phyloP scores from a whole-genome alignment of 2,329 filamentous ascomycete species.

The Colletotrichum sp. region DNA sequence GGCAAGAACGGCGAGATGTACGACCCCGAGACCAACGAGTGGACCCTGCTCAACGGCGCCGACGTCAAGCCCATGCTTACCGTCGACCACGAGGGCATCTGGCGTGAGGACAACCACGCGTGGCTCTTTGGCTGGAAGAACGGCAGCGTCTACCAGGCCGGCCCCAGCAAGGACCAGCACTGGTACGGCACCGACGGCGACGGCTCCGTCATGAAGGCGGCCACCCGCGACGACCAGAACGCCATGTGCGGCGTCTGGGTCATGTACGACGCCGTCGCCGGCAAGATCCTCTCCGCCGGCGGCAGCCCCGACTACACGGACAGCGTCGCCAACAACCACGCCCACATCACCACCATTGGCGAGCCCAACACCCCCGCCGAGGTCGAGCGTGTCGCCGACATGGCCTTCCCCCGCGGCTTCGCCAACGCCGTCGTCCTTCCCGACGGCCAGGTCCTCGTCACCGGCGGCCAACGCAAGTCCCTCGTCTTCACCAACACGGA shows the following conservation, averaged over 20 bases:
- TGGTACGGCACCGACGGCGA: conserved; percentile 56
- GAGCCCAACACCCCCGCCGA: conserved; percentile 25
- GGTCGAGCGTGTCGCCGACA: conserved; percentile 32
- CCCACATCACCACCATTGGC: conserved; percentile 55
- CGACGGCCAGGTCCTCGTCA: conserved; percentile 50
- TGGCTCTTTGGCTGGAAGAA: conserved; percentile 49
- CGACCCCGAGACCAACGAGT: conserved; percentile 46
- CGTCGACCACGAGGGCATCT: conserved; percentile 52
- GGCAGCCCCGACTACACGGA: conserved; percentile 52
- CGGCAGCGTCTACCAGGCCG: conserved; percentile 57
- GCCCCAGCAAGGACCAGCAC: conserved; percentile 58
- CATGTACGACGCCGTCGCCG: conserved; percentile 64
- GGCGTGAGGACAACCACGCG: conserved; percentile 41
- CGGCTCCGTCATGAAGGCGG: conserved; percentile 46
- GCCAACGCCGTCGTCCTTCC: conserved; percentile 54
- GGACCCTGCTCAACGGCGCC: conserved; percentile 48
- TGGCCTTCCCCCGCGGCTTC: conserved; percentile 45
- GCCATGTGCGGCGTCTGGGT: conserved; percentile 62
- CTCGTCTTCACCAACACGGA: conserved; percentile 49
- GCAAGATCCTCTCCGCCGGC: conserved; percentile 60
- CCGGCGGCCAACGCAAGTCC: conserved; percentile 49
- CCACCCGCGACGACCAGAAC: conserved; percentile 44
- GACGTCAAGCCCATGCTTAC: conserved; percentile 56
- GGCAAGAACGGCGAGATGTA: conserved; percentile 64
- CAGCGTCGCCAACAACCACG: conserved; percentile 44